phyloP scores from a whole-genome alignment of 192 early-diverging fungal species.

The Coemansia reversa region DNA sequence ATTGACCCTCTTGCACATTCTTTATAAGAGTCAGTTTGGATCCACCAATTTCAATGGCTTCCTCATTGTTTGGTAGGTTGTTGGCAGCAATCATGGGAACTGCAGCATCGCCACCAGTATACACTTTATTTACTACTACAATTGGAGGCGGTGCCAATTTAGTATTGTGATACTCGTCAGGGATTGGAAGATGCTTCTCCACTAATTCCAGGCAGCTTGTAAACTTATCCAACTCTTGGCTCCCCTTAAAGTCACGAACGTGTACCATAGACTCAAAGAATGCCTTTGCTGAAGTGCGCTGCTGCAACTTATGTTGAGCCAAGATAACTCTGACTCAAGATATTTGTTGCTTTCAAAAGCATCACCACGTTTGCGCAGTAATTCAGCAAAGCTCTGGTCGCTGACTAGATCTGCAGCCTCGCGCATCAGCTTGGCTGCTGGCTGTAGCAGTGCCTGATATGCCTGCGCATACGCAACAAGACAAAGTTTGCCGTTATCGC shows the following conservation, averaged over 20 bases:
- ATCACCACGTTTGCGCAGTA: conserved; percentile 58
- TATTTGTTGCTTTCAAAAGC: conserved; percentile 66
- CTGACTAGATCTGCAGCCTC: conserved; percentile 61
- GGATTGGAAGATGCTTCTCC: conserved; percentile 66
- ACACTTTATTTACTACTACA: conserved; percentile 72
- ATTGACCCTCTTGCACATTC: conserved; percentile 74
- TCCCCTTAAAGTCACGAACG: conserved; percentile 63
- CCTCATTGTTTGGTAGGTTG: conserved; percentile 77
- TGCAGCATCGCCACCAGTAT: conserved; percentile 67
- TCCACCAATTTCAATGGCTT: conserved; percentile 63
- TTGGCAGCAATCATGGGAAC: conserved; percentile 75
- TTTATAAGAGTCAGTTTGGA: conserved; percentile 73
- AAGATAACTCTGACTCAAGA: conserved; percentile 65
- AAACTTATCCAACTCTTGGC: conserved; percentile 62
- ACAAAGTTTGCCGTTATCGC: conserved; percentile 38
- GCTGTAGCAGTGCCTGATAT: conserved; percentile 58
- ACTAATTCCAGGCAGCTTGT: conserved; percentile 62
- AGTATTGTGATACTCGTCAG: conserved; percentile 62
- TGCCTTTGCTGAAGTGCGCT: conserved; percentile 59
- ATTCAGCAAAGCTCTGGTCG: conserved; percentile 55
- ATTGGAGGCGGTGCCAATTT: conserved; percentile 67
- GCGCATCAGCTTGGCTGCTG: conserved; percentile 56
- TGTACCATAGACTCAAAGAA: conserved; percentile 71
- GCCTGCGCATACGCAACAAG: conserved; percentile 57
- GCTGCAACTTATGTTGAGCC: conserved; percentile 63